Conservation (phyloP, 306 rosid genomes). For the Lagenaria siceraria region DNA sequence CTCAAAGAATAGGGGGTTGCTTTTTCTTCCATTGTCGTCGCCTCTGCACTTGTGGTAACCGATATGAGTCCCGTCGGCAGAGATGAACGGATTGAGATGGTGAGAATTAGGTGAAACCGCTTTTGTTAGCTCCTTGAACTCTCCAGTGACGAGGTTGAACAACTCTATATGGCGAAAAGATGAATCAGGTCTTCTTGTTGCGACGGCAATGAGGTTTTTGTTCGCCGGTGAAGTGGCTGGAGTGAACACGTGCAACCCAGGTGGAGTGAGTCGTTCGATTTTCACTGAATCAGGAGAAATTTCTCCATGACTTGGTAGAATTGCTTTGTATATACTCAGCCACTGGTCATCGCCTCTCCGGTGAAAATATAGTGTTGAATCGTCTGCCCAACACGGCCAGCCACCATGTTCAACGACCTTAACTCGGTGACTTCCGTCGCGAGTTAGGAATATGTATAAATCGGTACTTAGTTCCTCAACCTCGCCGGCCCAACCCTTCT, state of each 20-base stretch:
- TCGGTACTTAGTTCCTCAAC: constrained; percentile 70
- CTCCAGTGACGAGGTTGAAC: constrained; percentile 29
- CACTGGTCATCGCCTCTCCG: constrained; percentile 62
- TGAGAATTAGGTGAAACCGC: constrained; percentile 41
- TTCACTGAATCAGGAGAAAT: constrained; percentile 28
- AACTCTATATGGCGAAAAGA: constrained; percentile 66
- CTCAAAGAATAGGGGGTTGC: constrained; percentile 31
- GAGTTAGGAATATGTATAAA: constrained; percentile 53
- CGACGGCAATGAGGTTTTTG: constrained; percentile 61
- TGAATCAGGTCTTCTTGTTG: constrained; percentile 54
- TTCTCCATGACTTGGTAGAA: constrained; percentile 25
- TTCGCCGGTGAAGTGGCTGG: constrained; percentile 71
- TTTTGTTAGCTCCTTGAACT: constrained; percentile 62
- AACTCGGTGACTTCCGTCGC: constrained; percentile 51
- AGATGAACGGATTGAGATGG: constrained; percentile 80
- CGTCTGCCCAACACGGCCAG: constrained; percentile 83
- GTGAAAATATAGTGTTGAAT: constrained; percentile 63
- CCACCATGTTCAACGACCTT: constrained; percentile 79
- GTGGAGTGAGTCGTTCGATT: constrained; percentile 65
- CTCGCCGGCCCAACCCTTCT: constrained; percentile 61
- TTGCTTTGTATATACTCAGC: constrained; percentile 74
- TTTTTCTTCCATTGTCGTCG: constrained; percentile 9
- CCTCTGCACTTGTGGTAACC: constrained; percentile 88
- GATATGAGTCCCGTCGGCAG: constrained; percentile 43
- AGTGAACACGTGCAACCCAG: constrained; percentile 76